These are phyloP conservation scores for Anisogramma anomala DNA, from an alignment of 2,329 filamentous ascomycete species.

Conservation along the genomic window DNA sequence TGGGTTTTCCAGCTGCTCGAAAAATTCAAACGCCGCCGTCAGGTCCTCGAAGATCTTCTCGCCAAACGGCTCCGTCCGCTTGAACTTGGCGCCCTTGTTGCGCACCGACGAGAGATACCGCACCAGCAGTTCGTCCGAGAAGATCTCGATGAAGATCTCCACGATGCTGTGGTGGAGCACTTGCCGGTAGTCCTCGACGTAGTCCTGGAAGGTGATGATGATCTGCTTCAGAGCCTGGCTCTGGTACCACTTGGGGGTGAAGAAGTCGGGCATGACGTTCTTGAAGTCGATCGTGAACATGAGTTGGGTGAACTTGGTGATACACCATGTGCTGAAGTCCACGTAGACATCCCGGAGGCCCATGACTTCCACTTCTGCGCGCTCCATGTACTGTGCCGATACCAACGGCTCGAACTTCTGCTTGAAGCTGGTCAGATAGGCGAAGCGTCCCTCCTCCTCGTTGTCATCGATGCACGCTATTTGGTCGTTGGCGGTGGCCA, in stretches of 20 bases:
- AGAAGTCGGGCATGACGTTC: constrained; percentile 74
- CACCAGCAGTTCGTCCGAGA: constrained; percentile 81
- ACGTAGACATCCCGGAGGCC: constrained; percentile 82
- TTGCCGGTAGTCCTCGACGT: constrained; percentile 73
- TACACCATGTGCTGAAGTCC: constrained; percentile 87
- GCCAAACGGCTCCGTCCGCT: constrained; percentile 72
- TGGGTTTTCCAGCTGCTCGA: constrained; percentile 57
- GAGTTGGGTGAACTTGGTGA: constrained; percentile 72
- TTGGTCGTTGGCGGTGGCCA: constrained; percentile 95
- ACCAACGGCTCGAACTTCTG: constrained; percentile 73
- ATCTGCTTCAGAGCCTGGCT: constrained; percentile 85
- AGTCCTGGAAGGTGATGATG: constrained; percentile 89
- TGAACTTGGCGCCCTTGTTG: constrained; percentile 85
- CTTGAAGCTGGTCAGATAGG: constrained; percentile 78
- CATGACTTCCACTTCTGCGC: constrained; percentile 61
- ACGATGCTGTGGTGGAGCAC: constrained; percentile 78
- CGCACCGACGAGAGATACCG: constrained; percentile 74
- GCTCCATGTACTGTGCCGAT: constrained; percentile 66
- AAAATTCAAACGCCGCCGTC: constrained; percentile 80
- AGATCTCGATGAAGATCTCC: constrained; percentile 86
- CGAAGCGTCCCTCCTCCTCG: constrained; percentile 60
- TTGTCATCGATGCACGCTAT: constrained; percentile 96
- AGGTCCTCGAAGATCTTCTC: constrained; percentile 94
- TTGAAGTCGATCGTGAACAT: constrained; percentile 88
- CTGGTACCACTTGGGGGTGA: constrained; percentile 81